A percentile compares a stretch with the other conserved stretches of the same genome.
These are phyloP conservation scores for Anisogramma anomala DNA, from an alignment of 2,329 filamentous ascomycete species.

Conservation along the genomic window DNA sequence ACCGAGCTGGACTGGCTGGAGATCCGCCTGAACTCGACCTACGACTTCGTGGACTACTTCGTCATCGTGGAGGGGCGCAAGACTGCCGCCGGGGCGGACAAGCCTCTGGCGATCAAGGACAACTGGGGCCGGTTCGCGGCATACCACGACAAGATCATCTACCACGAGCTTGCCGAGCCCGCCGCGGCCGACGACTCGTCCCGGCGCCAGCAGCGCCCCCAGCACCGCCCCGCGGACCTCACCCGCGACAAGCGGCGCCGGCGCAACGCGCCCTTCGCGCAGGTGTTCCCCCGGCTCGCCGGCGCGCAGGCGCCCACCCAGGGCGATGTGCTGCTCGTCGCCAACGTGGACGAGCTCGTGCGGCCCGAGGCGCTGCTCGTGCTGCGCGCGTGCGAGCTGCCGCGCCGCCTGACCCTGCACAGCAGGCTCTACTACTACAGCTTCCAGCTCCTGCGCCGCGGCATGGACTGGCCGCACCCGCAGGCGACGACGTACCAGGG, in stretches of 20 bases:
- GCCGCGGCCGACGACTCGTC: too few relatives aligned
- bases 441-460: constrained; percentile 40
- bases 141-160: constrained; percentile 48
- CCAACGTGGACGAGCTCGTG: constrained; percentile 50
- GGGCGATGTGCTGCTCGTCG: constrained; percentile 47
- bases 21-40: constrained; percentile 47
- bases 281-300: constrained; percentile 39
- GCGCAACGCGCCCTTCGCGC: constrained; percentile 45
- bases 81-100: constrained; percentile 46
- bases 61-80: constrained; percentile 47
- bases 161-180: constrained; percentile 40
- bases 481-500: constrained; percentile 47
- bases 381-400: constrained; percentile 40
- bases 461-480: constrained; percentile 42
- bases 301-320: constrained; percentile 29
- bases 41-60: constrained; percentile 51
- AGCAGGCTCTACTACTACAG: constrained; percentile 47
- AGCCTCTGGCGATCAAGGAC: constrained; percentile 41
- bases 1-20: constrained; percentile 55
- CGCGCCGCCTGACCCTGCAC: constrained; percentile 38
- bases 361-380: constrained; percentile 37
- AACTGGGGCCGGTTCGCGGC: constrained; percentile 39
- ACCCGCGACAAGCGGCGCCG: constrained; percentile 43
- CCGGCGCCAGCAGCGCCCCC: too few relatives aligned
- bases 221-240: constrained; percentile 26